Base-by-base conservation (phyloP, 2,329 filamentous ascomycete species). In the Colletotrichum aenigma region DNA sequence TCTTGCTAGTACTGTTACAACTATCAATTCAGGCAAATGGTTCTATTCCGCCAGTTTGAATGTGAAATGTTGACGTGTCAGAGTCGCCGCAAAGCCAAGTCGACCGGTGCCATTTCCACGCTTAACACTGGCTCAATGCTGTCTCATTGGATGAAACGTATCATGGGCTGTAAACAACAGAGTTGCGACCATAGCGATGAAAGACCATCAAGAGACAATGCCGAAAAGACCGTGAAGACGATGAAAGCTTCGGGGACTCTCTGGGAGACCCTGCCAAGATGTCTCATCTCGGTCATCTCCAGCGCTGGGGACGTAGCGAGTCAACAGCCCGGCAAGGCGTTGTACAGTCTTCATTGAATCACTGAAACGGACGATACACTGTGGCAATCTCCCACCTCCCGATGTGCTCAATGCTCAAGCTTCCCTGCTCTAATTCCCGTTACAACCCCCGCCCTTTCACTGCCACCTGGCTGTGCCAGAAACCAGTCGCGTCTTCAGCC, bases 281-380 rank as follows among this genome's bases (percentile, higher is more conserved):
- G 43, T 73, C 61, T 71, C 67, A 71, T 75, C 68, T 71, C 72
- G 68, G 72, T 71, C 72, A 64, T 68, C 21, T 73, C 56, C 69
- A 68, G 56, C 24, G 7, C 21, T 58, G 61, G 64, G 12, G 16
- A 15, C 32, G 24, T 32, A 21, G 56, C 58, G 69, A 75, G 64
- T 73, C 73, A 73, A 64, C 43, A 58, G 62, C 69, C 56, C 16
- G 26, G 73, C 38, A 24, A n/a, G 16, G 34, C 10, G 66, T 16
- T 56, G 58, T 68, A 15, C 69, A 34, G 16, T 18, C 21, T 18
- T 34, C 60, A 61, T 32, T 21, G 61, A 36, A 30, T 26, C 38
- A 16, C 36, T 52, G 61, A 55, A 66, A 61, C 52, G 21, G 38
- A 48, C 34, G 24, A 58, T 34, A 61, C 26, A 32, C 18, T 32